Percentiles rank a stretch among this genome's conserved stretches.
These are phyloP conservation scores for Xerocomellus intermedius DNA, from an alignment of 768 basidiomycete species.

Conservation along the genomic window DNA sequence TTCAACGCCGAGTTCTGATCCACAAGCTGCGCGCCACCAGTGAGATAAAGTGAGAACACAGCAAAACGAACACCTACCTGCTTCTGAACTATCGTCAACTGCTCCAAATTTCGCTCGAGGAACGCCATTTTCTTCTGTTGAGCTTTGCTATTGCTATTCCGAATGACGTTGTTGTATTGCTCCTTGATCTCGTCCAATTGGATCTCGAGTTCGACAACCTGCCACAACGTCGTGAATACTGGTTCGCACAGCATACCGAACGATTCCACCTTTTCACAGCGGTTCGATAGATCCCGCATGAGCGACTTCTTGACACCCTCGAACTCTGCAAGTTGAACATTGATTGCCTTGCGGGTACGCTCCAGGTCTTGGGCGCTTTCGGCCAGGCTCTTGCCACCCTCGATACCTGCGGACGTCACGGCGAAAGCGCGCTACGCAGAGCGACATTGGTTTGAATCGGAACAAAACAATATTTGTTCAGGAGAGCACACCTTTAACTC, in stretches of 20 bases:
- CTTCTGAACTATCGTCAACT: conserved; percentile 93
- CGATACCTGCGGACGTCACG: conserved; percentile 94
- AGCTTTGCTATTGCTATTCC: conserved; percentile 96
- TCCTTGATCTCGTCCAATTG: conserved; percentile 98
- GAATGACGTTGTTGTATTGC: conserved; percentile 97
- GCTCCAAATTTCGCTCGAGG: conserved; percentile 94
- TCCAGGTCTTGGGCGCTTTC: conserved; percentile 98
- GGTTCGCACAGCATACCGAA: conserved; percentile 10
- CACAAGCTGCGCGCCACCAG: conserved; percentile 65
- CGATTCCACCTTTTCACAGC: conserved; percentile 88
- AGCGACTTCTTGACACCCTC: conserved; percentile 98
- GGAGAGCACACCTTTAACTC: conserved; percentile 81
- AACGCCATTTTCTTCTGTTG: conserved; percentile 99
- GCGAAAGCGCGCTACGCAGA: conserved; percentile 84
- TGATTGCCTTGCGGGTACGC: conserved; percentile 93
- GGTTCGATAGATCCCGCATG: conserved; percentile 98
- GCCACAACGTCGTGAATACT: conserved; percentile 15
- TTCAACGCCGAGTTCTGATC: conserved; percentile 97
- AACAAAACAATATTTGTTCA: conserved; percentile 5
- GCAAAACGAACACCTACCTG: conserved; percentile 54
- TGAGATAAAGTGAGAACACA: conserved; percentile 1
- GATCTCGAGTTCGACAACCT: conserved; percentile 99
- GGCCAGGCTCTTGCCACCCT: conserved; percentile 94
- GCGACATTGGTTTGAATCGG: not conserved
- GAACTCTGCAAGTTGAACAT: conserved; percentile 97